Evolutionary conservation across 1,284 basidiomycete species (phyloP).

Genomic region (Ustilago hordei): DNA sequence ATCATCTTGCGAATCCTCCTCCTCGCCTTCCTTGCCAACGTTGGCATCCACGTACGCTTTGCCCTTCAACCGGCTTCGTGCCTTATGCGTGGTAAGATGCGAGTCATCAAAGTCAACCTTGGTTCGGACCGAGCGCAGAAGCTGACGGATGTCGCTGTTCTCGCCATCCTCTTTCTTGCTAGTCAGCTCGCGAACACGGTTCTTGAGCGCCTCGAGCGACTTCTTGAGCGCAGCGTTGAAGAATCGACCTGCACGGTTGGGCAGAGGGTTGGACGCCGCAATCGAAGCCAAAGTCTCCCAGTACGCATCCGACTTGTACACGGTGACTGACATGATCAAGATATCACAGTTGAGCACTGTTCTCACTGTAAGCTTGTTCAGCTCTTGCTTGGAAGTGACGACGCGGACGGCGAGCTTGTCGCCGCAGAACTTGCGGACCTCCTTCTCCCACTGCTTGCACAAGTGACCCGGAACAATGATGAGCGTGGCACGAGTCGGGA

Average conservation of each 20-base stretch:
- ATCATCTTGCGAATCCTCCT: slow-evolving; percentile 71
- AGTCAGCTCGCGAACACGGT: slow-evolving; percentile 52
- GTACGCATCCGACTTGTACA: slow-evolving; percentile 76
- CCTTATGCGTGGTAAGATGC: slow-evolving; percentile 51
- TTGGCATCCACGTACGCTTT: slow-evolving; percentile 51
- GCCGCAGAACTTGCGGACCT: slow-evolving; percentile 83
- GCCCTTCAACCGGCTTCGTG: slow-evolving; percentile 49
- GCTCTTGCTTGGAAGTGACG: slow-evolving; percentile 78
- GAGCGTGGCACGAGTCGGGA: slow-evolving; percentile 82
- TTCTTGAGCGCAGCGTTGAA: slow-evolving; percentile 57
- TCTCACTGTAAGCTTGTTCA: slow-evolving; percentile 82
- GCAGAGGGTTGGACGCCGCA: slow-evolving; percentile 54
- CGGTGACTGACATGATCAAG: slow-evolving; percentile 84
- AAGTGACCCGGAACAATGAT: slow-evolving; percentile 90
- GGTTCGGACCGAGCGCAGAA: slow-evolving; percentile 25
- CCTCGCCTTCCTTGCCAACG: slow-evolving; percentile 72
- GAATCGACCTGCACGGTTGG: slow-evolving; percentile 52
- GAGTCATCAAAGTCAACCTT: slow-evolving; percentile 51
- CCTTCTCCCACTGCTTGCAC: slow-evolving; percentile 87
- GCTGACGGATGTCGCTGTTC: slow-evolving; percentile 10
- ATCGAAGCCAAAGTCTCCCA: slow-evolving; percentile 56
- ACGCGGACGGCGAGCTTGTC: slow-evolving; percentile 77
- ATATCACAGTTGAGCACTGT: slow-evolving; percentile 85
- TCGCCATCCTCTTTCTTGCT: slow-evolving; percentile 17
- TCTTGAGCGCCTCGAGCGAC: slow-evolving; percentile 51